Conservation (phyloP, 2,329 filamentous ascomycete genomes). For the Emergomyces africanus region DNA sequence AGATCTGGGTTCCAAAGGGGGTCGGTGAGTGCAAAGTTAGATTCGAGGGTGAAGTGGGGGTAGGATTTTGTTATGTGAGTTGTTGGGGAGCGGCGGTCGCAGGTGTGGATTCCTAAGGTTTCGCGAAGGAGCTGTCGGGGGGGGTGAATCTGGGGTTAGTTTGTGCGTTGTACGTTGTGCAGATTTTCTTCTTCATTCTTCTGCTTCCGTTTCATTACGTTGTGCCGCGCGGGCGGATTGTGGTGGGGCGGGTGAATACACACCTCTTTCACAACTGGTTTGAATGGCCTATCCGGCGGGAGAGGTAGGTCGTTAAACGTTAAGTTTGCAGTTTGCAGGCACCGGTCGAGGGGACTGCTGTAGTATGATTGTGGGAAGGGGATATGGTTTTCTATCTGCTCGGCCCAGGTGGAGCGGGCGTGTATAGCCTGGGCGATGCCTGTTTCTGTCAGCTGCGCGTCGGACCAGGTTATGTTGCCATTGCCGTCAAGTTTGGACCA, state of each 20-base stretch:
- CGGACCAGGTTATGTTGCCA: conserved; percentile 41
- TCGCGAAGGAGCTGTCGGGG: conserved; percentile 39
- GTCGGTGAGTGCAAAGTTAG: conserved; percentile 42
- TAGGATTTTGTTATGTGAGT: conserved; percentile 37
- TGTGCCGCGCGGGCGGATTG: neutral
- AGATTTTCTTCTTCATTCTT: neutral
- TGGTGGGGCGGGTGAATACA: neutral
- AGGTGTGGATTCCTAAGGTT: conserved; percentile 48
- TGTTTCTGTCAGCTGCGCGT: conserved; percentile 43
- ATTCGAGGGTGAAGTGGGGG: conserved; percentile 40
- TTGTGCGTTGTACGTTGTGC: neutral
- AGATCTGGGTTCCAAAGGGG: conserved; percentile 37
- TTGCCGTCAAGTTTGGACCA: conserved; percentile 49
- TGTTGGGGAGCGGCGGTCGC: conserved; percentile 42
- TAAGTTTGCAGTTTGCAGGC: conserved; percentile 42
- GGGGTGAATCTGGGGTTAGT: neutral
- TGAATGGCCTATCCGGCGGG: conserved; percentile 35
- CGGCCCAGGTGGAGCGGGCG: conserved; percentile 36
- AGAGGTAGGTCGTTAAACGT: conserved; percentile 40
- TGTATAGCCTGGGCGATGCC: conserved; percentile 40
- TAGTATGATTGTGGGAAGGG: conserved; percentile 44
- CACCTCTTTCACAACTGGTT: conserved; percentile 45
- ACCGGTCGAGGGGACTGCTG: conserved; percentile 45
- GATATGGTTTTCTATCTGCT: conserved; percentile 36
- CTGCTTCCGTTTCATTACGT: neutral